Evolutionary conservation across 2,329 filamentous ascomycete genomes (phyloP).

Genomic region (Penicillium brevicompactum): DNA sequence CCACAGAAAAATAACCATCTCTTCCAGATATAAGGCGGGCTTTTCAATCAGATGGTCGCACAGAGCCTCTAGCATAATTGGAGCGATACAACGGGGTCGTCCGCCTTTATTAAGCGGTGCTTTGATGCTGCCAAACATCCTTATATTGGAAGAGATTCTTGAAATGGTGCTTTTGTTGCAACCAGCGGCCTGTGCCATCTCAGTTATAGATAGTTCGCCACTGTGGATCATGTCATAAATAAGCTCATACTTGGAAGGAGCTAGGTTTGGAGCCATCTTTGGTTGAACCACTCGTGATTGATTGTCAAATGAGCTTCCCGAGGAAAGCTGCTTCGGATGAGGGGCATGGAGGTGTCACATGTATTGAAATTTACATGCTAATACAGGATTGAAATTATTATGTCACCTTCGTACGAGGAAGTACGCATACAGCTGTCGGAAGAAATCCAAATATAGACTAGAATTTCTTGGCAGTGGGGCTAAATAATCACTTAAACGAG

Average conservation of each 20-base stretch:
- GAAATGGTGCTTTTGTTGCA: neutral
- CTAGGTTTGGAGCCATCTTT: conserved; percentile 2
- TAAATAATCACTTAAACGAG: neutral
- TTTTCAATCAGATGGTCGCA: neutral
- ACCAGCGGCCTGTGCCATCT: neutral
- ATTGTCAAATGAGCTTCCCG: neutral
- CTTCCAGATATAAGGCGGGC: neutral
- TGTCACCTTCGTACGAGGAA: neutral
- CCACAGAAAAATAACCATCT: conserved; percentile 1
- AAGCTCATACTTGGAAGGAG: neutral
- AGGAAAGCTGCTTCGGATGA: neutral
- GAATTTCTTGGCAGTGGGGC: neutral
- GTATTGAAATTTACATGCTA: neutral
- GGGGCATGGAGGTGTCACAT: neutral
- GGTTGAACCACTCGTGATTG: conserved; percentile 1
- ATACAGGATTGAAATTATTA: neutral
- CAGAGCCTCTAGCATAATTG: neutral
- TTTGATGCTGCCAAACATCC: conserved; percentile 1
- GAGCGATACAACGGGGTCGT: neutral
- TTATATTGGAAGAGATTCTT: neutral
- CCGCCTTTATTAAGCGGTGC: neutral
- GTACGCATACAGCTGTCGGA: neutral
- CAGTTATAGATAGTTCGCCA: neutral
- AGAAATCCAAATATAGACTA: neutral
- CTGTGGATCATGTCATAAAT: conserved; percentile 3